Percentiles rank a stretch among this genome's conserved stretches.
These are phyloP conservation scores for Agrostemma githago DNA, from an alignment of 148 eudicot genomes.

Conservation along the genomic window DNA sequence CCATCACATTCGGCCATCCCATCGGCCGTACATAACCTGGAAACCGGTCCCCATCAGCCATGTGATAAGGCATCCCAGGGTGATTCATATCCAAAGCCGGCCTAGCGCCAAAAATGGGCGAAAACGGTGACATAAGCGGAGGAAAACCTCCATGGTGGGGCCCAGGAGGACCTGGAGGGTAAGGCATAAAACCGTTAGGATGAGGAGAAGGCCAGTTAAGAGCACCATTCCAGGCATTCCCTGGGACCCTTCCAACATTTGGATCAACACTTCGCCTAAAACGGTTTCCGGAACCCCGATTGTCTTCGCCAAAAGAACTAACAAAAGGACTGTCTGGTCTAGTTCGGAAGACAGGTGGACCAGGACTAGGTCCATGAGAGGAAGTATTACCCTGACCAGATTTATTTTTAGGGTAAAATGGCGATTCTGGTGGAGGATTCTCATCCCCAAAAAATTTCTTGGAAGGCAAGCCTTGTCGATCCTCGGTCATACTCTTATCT, in stretches of 20 bases:
- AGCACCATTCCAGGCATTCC: constrained; percentile 71
- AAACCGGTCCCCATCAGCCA: constrained; percentile 66
- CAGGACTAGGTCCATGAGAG: constrained; percentile 46
- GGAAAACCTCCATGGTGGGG: constrained; percentile 75
- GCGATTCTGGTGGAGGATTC: constrained; percentile 57
- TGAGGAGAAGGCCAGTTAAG: constrained; percentile 84
- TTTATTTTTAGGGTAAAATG: constrained; percentile 55
- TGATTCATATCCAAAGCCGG: constrained; percentile 77
- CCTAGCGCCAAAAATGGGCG: constrained; percentile 64
- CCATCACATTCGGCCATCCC: constrained; percentile 72
- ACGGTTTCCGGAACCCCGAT: constrained; percentile 52
- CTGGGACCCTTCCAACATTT: constrained; percentile 64
- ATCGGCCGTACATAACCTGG: constrained; percentile 56
- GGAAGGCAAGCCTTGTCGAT: constrained; percentile 41
- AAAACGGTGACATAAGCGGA: constrained; percentile 67
- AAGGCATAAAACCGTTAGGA: constrained; percentile 77
- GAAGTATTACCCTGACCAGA: constrained; percentile 48
- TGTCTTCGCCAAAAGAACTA: constrained; percentile 60
- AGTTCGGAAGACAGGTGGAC: constrained; percentile 54
- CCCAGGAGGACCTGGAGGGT: constrained; percentile 61
- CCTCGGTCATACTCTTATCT: constrained; percentile 53
- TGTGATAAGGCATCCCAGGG: constrained; percentile 60
- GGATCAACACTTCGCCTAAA: constrained; percentile 70
- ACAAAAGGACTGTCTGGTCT: constrained; percentile 59
- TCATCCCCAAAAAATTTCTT: constrained; percentile 54